Evolutionary conservation across 345 rosid species (phyloP).

Genomic region (Euclidium syriacum): DNA sequence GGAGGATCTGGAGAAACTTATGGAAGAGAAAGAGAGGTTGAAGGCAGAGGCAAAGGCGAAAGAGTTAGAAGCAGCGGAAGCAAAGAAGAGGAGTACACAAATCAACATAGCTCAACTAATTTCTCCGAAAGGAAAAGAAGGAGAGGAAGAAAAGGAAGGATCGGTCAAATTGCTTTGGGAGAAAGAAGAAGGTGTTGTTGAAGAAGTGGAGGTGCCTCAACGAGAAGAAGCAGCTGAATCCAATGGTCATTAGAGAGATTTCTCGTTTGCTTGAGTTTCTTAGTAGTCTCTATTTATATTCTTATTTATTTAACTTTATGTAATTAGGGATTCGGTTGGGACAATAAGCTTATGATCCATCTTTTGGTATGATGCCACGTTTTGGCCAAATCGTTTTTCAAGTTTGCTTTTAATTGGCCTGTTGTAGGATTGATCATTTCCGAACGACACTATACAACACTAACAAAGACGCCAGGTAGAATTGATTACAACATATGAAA

Average conservation of each 20-base stretch:
- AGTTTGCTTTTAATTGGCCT: background rate
- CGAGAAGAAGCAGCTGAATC: constrained; percentile 25
- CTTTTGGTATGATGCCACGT: constrained; percentile 1
- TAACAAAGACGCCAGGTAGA: too few relatives aligned
- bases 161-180: constrained; percentile 41
- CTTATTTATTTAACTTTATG: background rate
- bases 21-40: constrained; percentile 75
- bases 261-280: background rate
- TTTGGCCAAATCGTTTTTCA: background rate
- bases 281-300: background rate
- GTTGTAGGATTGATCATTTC: background rate
- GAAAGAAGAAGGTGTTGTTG: constrained; percentile 35
- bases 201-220: constrained; percentile 15
- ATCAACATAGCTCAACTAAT: constrained; percentile 48
- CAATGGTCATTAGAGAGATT: constrained; percentile 7
- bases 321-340: constrained; percentile 16
- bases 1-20: constrained; percentile 64
- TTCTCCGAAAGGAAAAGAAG: constrained; percentile 41
- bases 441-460: too few relatives aligned
- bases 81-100: constrained; percentile 58
- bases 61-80: constrained; percentile 70
- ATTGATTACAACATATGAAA: too few relatives aligned
- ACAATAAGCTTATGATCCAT: constrained; percentile 10
- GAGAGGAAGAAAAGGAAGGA: constrained; percentile 33
- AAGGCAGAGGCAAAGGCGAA: constrained; percentile 89